Conservation (phyloP, 768 basidiomycete species). For the Tubosaeta sp. region DNA sequence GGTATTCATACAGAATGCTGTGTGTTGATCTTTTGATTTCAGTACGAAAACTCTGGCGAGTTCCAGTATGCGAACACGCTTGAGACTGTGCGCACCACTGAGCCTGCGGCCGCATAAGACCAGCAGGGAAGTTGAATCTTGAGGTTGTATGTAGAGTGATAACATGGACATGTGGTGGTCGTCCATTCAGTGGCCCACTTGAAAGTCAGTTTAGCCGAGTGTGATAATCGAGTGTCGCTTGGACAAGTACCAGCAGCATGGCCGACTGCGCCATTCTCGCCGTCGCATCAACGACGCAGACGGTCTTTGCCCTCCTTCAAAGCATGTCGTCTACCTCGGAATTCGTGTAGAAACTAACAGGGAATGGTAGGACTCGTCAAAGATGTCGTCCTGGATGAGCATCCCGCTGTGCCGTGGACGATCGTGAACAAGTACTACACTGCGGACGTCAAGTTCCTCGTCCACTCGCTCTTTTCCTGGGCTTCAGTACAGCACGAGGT, state of each 20-base stretch:
- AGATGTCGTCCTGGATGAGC: constrained; percentile 15
- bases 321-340: constrained; percentile 13
- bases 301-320: constrained; percentile 20
- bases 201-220: background rate
- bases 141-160: no score
- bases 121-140: background rate
- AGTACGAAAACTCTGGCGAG: constrained; percentile 79
- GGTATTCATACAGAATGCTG: background rate
- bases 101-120: constrained; percentile 14
- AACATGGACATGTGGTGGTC: no score
- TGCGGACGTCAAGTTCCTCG: constrained; percentile 67
- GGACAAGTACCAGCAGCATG: constrained; percentile 1
- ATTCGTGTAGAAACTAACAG: constrained; percentile 14
- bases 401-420: constrained; percentile 51
- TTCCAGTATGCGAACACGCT: constrained; percentile 73
- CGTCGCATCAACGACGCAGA: constrained; percentile 19
- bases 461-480: constrained; percentile 44
- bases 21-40: constrained; percentile 2
- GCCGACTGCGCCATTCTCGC: constrained; percentile 26
- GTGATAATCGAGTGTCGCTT: background rate
- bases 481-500: constrained; percentile 35
- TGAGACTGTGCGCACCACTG: constrained; percentile 15
- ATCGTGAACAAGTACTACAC: constrained; percentile 80
- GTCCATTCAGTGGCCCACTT: no score
- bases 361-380: constrained; percentile 20